phyloP scores from a whole-genome alignment of 768 basidiomycete species.

The Amanita rubescens region DNA sequence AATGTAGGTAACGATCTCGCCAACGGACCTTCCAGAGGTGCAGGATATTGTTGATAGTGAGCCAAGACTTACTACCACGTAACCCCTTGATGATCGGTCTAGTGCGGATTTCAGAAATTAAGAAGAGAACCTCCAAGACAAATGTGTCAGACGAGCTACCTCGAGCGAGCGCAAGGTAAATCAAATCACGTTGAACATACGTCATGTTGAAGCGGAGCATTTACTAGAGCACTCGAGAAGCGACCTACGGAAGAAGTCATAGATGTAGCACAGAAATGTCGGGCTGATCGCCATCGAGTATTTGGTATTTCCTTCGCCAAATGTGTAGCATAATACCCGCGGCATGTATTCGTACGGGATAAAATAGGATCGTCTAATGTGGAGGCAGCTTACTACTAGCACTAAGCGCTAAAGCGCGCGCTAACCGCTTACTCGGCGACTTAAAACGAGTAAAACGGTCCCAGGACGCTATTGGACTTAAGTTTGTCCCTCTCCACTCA shows the following conservation, averaged over 20 bases:
- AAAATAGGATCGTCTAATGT: neutral
- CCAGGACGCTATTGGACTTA: neutral
- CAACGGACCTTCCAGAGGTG: conserved; percentile 35
- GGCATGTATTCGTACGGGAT: neutral
- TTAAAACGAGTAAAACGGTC: conserved; percentile 4
- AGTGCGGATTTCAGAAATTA: conserved; percentile 7
- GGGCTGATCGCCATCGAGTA: conserved; percentile 20
- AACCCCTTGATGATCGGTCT: neutral
- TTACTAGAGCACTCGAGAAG: conserved; percentile 14
- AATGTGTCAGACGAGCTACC: neutral
- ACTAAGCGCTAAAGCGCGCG: too few species aligned
- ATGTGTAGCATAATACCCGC: conserved; percentile 11
- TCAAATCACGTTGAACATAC: neutral
- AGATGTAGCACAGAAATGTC: conserved; percentile 11
- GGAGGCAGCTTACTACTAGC: too few species aligned
- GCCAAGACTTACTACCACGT: conserved; percentile 4
- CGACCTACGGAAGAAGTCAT: conserved; percentile 17
- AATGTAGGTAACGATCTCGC: conserved; percentile 26
- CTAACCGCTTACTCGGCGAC: neutral
- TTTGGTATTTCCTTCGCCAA: conserved; percentile 25
- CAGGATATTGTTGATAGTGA: conserved; percentile 23
- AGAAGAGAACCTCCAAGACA: neutral
- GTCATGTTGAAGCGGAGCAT: neutral
- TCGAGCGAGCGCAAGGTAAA: conserved; percentile 1
- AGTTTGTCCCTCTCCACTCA: neutral